Evolutionary conservation across 257 asterid species (phyloP).

Genomic region (Solanum virginianum): DNA sequence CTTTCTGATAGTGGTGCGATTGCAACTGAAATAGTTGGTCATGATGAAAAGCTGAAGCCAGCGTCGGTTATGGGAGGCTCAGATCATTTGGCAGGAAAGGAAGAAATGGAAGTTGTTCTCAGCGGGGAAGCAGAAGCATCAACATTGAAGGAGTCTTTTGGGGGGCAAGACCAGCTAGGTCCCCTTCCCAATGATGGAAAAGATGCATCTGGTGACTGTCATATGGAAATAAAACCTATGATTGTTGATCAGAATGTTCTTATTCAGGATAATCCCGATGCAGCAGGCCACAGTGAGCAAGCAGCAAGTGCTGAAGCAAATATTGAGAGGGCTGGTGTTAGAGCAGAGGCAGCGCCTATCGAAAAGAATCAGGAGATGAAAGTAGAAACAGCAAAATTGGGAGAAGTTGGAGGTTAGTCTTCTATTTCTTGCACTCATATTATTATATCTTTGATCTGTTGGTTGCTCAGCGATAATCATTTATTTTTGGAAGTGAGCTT

Average conservation of each 20-base stretch:
- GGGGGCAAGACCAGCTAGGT: neutral
- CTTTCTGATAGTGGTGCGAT: neutral
- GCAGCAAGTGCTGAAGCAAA: conserved; percentile 7
- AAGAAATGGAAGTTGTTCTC: neutral
- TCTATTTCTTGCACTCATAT: neutral
- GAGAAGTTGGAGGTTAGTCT: neutral
- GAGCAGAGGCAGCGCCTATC: conserved; percentile 20
- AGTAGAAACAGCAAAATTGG: neutral
- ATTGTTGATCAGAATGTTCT: conserved; percentile 14
- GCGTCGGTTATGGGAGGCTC: neutral
- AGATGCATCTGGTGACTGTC: neutral
- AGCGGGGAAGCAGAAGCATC: neutral
- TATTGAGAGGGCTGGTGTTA: conserved; percentile 14
- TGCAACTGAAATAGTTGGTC: conserved; percentile 5
- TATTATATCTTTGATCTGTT: neutral
- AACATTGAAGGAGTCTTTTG: neutral
- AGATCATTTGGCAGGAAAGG: neutral
- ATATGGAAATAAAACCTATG: conserved; percentile 13
- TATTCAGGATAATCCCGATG: conserved; percentile 17
- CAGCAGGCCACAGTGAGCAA: conserved; percentile 14
- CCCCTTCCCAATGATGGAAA: neutral
- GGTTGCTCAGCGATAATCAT: neutral
- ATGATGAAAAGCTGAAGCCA: neutral
- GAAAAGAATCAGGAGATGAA: conserved; percentile 21
- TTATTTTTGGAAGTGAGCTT: neutral